phyloP scores from a whole-genome alignment of 495 filamentous ascomycete genomes.

The Pyronema domesticum region DNA sequence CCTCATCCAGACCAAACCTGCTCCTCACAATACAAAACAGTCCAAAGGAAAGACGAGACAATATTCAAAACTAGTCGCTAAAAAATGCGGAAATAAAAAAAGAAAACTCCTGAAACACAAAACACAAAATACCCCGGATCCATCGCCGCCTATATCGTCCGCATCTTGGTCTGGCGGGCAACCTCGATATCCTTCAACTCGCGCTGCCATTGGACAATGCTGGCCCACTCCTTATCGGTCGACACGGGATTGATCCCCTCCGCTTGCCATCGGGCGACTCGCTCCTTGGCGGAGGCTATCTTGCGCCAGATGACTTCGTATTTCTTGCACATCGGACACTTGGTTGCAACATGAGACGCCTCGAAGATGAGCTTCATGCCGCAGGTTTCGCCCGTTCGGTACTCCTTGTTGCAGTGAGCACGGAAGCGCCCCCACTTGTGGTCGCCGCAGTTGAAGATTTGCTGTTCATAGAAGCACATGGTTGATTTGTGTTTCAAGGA shows the following conservation, averaged over 20 bases:
- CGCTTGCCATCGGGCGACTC: conserved; percentile 62
- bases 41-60: conserved; percentile 11
- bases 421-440: conserved; percentile 94
- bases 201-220: conserved; percentile 22
- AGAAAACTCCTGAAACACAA: conserved; percentile 15
- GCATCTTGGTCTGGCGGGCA: conserved; percentile 22
- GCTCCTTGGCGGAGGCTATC: conserved; percentile 52
- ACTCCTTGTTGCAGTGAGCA: conserved; percentile 86
- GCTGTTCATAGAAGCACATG: conserved; percentile 26
- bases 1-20: not conserved
- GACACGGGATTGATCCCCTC: conserved; percentile 36
- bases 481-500: conserved; percentile 18
- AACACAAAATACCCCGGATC: conserved; percentile 4
- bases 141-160: conserved; percentile 17
- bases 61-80: conserved; percentile 9
- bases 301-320: conserved; percentile 74
- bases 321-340: conserved; percentile 79
- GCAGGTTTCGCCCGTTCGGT: conserved; percentile 95
- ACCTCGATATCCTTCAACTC: conserved; percentile 26
- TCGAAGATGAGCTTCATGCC: conserved; percentile 79
- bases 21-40: conserved; percentile 10
- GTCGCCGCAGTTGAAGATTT: conserved; percentile 48
- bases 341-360: conserved; percentile 38
- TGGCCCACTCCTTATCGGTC: conserved; percentile 23
- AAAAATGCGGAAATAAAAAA: conserved; percentile 14